Percentiles rank a stretch among this genome's conserved stretches.
These are phyloP conservation scores for Aspergillus sp. DNA, from an alignment of 2,329 filamentous ascomycete genomes.

Conservation along the genomic window DNA sequence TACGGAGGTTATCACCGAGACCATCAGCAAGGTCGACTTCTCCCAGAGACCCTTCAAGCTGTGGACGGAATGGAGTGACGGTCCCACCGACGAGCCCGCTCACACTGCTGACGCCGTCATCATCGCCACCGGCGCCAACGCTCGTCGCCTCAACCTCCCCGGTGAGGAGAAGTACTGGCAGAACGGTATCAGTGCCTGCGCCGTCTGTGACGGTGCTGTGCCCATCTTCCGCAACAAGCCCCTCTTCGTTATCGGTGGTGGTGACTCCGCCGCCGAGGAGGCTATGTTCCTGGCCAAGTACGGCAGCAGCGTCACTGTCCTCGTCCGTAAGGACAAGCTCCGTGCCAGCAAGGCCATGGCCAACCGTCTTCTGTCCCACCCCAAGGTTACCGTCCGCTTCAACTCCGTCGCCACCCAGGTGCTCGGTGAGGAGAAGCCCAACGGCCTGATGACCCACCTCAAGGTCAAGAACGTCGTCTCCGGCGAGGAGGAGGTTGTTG, in stretches of 20 bases:
- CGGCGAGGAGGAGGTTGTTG: conserved; percentile 77
- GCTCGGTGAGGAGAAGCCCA: conserved; percentile 72
- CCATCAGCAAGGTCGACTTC: conserved; percentile 84
- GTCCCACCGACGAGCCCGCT: conserved; percentile 64
- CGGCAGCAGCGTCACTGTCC: conserved; percentile 88
- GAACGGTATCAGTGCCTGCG: conserved; percentile 92
- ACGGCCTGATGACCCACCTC: conserved; percentile 83
- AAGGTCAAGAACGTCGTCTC: conserved; percentile 77
- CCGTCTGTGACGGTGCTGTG: conserved; percentile 94
- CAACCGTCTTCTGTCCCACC: conserved; percentile 74
- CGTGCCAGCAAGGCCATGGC: conserved; percentile 92
- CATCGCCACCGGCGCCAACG: conserved; percentile 92
- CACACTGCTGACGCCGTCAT: conserved; percentile 92
- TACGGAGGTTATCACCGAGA: conserved; percentile 90
- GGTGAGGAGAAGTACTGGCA: conserved; percentile 98
- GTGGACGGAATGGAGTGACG: conserved; percentile 85
- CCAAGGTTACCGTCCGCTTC: conserved; percentile 89
- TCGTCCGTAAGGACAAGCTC: conserved; percentile 84
- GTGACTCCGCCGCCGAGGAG: conserved; percentile 96
- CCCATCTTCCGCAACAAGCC: conserved; percentile 98
- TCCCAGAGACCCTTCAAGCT: conserved; percentile 84
- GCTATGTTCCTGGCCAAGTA: conserved; percentile 98
- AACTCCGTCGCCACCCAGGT: conserved; percentile 81
- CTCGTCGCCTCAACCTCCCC: conserved; percentile 74
- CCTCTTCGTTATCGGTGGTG: conserved; percentile 91